Evolutionary conservation across 306 rosid species (phyloP).

Genomic region (Dryas octopetala): DNA sequence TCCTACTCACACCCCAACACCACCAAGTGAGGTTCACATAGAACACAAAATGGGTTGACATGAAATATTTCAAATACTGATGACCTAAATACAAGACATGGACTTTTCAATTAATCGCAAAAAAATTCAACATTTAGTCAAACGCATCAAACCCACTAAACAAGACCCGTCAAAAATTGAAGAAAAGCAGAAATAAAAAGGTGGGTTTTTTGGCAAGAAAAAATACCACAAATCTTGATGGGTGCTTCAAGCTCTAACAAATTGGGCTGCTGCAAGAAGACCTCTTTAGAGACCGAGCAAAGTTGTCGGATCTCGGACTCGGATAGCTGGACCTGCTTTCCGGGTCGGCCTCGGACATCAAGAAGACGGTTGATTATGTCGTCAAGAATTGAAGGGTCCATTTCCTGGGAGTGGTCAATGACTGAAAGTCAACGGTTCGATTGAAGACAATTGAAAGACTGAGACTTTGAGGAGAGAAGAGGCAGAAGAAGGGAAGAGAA

Average conservation of each 20-base stretch:
- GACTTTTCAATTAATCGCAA: background rate
- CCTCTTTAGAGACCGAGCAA: conserved; percentile 60
- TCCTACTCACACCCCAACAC: background rate
- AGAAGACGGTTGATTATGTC: conserved; percentile 84
- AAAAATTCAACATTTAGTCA: background rate
- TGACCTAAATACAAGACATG: background rate
- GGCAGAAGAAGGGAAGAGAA: background rate
- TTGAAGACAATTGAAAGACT: conserved; percentile 15
- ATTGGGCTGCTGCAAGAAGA: conserved; percentile 83
- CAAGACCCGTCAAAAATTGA: background rate
- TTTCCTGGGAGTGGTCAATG: conserved; percentile 17
- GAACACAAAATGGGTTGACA: too few species aligned
- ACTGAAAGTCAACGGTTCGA: conserved; percentile 25
- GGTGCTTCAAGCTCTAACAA: conserved; percentile 87
- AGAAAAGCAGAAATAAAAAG: background rate
- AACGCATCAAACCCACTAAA: background rate
- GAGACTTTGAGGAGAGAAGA: conserved; percentile 12
- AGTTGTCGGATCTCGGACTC: conserved; percentile 96
- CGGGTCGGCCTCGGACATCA: conserved; percentile 78
- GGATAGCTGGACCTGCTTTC: conserved; percentile 88
- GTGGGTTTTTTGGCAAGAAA: conserved; percentile 3
- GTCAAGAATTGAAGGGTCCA: conserved; percentile 76
- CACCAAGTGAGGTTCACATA: background rate
- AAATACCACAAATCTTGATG: conserved; percentile 87
- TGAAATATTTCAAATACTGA: too few species aligned